A percentile compares a stretch with the other conserved stretches of the same genome.
Evolutionary conservation across 345 rosid species (phyloP).

Genomic region (Barbarea vulgaris): DNA sequence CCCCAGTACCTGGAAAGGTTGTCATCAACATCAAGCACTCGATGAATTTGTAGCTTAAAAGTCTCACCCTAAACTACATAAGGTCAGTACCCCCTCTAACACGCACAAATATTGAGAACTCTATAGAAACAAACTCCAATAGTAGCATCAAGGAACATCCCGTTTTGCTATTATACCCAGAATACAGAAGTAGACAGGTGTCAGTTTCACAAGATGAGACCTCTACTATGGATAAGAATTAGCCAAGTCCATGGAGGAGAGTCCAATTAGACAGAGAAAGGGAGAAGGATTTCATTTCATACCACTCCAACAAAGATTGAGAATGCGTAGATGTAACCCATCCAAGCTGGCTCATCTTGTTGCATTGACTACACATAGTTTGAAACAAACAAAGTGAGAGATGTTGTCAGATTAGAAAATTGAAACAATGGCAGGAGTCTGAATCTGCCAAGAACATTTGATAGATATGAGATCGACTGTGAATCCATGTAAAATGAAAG

Average conservation of each 20-base stretch:
- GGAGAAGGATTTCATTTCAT: constrained; percentile 15
- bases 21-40: constrained; percentile 25
- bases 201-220: background rate
- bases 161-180: background rate
- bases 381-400: constrained; percentile 26
- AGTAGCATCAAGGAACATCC: background rate
- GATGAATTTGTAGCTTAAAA: background rate
- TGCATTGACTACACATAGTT: constrained; percentile 90
- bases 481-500: constrained; percentile 24
- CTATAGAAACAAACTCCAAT: background rate
- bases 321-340: constrained; percentile 70
- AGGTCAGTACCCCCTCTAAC: background rate
- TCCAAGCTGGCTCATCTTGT: constrained; percentile 84
- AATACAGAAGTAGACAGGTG: constrained; percentile 4
- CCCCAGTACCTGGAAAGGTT: constrained; percentile 67
- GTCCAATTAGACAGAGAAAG: constrained; percentile 2
- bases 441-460: constrained; percentile 11
- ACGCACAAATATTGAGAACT: background rate
- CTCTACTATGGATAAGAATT: background rate
- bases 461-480: background rate
- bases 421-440: background rate
- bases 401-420: constrained; percentile 19
- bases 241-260: background rate
- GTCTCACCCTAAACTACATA: background rate
- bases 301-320: constrained; percentile 45